A percentile compares a stretch with the other conserved stretches of the same genome.
phyloP scores from a whole-genome alignment of 306 rosid genomes.

The Cyclanthera cordifolia region DNA sequence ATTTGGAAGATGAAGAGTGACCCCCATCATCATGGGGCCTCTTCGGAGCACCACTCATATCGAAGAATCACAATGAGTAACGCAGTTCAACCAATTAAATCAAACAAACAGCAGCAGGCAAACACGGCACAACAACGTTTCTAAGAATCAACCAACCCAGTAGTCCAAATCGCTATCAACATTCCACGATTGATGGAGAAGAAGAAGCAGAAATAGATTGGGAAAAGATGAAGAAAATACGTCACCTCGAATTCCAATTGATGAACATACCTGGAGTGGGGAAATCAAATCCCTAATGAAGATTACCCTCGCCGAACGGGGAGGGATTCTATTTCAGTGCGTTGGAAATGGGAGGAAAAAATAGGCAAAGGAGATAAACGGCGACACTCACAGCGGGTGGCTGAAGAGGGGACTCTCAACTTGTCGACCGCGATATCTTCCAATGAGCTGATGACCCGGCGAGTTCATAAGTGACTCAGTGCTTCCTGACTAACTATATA shows the following conservation, averaged over 20 bases:
- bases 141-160: conserved; percentile 4
- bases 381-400: not conserved
- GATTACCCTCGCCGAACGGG: not conserved
- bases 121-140: not conserved
- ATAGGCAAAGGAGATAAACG: not conserved
- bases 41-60: conserved; percentile 67
- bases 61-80: conserved; percentile 11
- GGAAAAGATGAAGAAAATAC: not conserved
- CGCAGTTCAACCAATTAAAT: not conserved
- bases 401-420: not conserved
- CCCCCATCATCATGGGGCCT: conserved; percentile 64
- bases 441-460: not conserved
- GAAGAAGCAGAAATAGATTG: not conserved
- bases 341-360: not conserved
- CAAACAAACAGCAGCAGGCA: not conserved
- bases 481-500: no score
- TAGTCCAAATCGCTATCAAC: not conserved
- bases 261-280: not conserved
- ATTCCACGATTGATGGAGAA: not conserved
- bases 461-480: not conserved
- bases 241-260: not conserved
- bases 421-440: not conserved
- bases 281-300: conserved; percentile 2
- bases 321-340: not conserved
- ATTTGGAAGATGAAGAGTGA: conserved; percentile 56